phyloP scores from a whole-genome alignment of 2,329 filamentous ascomycete genomes.

The Trichoderma guizhouense region DNA sequence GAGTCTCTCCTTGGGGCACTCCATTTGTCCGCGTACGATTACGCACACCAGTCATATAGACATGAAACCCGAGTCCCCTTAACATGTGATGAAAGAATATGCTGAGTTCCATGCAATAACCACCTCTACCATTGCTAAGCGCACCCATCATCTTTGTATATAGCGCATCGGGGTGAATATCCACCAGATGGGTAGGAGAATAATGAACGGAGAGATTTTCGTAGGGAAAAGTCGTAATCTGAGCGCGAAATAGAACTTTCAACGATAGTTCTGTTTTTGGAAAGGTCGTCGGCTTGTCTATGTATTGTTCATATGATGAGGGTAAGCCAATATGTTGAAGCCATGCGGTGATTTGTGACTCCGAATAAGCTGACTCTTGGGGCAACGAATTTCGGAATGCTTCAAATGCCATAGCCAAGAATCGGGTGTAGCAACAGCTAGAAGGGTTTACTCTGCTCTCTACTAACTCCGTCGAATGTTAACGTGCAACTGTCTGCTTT shows the following conservation, averaged over 20 bases:
- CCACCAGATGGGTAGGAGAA: not conserved
- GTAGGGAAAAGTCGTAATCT: not conserved
- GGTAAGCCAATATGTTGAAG: not conserved
- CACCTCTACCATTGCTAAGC: constrained; percentile 44
- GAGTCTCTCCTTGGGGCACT: constrained; percentile 40
- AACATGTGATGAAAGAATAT: constrained; percentile 55
- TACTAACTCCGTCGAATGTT: not conserved
- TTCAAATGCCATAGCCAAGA: not conserved
- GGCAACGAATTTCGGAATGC: not conserved
- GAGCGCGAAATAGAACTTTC: not conserved
- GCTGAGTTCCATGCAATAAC: constrained; percentile 60
- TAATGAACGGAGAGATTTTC: not conserved
- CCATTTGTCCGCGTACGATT: constrained; percentile 40
- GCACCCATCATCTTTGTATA: constrained; percentile 48
- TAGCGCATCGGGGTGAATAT: constrained; percentile 42
- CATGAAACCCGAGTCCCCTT: constrained; percentile 46
- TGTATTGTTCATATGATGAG: not conserved
- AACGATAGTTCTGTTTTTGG: not conserved
- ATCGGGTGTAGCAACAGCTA: not conserved
- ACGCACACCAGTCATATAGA: constrained; percentile 55
- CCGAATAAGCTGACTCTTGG: not conserved
- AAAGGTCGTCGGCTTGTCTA: not conserved
- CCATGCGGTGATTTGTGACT: not conserved
- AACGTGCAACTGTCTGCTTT: not conserved
- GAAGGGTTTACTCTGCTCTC: not conserved